A percentile compares a stretch with the other conserved stretches of the same genome.
Evolutionary conservation across 2,329 filamentous ascomycete genomes (phyloP).

Genomic region (Fusarium tupiense): DNA sequence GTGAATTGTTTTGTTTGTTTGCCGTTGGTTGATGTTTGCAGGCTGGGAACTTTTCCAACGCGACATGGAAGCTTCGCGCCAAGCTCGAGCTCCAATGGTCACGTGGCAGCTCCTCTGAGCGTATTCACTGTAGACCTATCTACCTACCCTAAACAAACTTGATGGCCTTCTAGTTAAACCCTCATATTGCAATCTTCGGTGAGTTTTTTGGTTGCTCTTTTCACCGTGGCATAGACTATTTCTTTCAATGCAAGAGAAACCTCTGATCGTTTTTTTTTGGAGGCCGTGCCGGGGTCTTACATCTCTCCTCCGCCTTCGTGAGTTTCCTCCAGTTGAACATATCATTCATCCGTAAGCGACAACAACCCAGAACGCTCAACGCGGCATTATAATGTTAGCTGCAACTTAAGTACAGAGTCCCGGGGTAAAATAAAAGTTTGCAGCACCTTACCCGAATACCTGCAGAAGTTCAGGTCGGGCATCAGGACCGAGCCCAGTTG

Average conservation of each 20-base stretch:
- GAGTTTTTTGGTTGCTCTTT: too few species aligned
- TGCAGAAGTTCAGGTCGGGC: not conserved
- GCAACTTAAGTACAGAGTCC: not conserved
- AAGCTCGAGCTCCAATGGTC: constrained; percentile 22
- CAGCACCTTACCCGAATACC: not conserved
- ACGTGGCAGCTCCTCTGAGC: constrained; percentile 22
- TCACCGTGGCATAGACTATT: too few species aligned
- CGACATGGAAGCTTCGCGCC: constrained; percentile 38
- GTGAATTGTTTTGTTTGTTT: constrained; percentile 11
- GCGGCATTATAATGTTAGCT: rapidly evolving
- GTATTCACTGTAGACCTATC: not conserved
- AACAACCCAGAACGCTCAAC: too few species aligned
- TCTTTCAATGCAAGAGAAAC: too few species aligned
- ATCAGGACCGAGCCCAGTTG: too few species aligned
- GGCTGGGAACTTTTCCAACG: constrained; percentile 42
- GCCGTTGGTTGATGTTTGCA: constrained; percentile 5
- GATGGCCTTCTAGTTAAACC: not conserved
- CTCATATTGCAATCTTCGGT: not conserved
- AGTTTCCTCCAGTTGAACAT: too few species aligned
- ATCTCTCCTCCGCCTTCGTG: too few species aligned
- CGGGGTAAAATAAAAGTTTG: not conserved
- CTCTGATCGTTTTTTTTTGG: too few species aligned
- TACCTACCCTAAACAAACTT: not conserved
- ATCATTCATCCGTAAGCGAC: too few species aligned
- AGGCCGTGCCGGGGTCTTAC: too few species aligned